A percentile compares a stretch with the other conserved stretches of the same genome.
Evolutionary conservation across 1,284 basidiomycete genomes (phyloP).

Genomic region (Marasmius sp.): DNA sequence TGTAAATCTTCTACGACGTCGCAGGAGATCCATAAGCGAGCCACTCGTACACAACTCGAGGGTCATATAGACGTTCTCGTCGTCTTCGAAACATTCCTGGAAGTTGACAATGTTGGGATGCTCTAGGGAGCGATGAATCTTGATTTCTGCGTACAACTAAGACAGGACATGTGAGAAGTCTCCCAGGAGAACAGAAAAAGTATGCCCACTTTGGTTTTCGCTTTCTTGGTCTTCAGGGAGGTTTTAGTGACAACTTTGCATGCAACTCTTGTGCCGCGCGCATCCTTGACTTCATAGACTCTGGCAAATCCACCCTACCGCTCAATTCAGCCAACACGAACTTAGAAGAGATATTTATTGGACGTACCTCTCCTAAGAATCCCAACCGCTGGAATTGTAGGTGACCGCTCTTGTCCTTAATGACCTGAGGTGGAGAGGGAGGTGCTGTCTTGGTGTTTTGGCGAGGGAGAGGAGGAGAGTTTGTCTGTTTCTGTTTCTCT

Average conservation of each 20-base stretch:
- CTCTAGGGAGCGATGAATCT: conserved; percentile 89
- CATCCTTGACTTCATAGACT: conserved; percentile 85
- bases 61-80: conserved; percentile 95
- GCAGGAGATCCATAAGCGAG: conserved; percentile 89
- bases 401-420: conserved; percentile 63
- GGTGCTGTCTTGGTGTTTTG: conserved; percentile 82
- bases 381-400: conserved; percentile 69
- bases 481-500: conserved; percentile 34
- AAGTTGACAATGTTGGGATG: conserved; percentile 95
- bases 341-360: background rate
- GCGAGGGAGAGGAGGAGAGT: conserved; percentile 66
- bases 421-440: conserved; percentile 79
- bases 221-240: conserved; percentile 87
- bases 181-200: background rate
- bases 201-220: conserved; percentile 80
- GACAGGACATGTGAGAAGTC: conserved; percentile 4
- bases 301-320: conserved; percentile 85
- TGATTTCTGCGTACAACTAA: conserved; percentile 95
- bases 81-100: conserved; percentile 94
- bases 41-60: conserved; percentile 92
- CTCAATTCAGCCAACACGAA: conserved; percentile 2
- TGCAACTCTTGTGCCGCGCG: conserved; percentile 64
- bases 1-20: conserved; percentile 83
- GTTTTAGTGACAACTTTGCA: conserved; percentile 87
- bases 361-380: conserved; percentile 82